Evolutionary conservation across 306 rosid species (phyloP).

Genomic region (Amphicarpaea edgeworthii): DNA sequence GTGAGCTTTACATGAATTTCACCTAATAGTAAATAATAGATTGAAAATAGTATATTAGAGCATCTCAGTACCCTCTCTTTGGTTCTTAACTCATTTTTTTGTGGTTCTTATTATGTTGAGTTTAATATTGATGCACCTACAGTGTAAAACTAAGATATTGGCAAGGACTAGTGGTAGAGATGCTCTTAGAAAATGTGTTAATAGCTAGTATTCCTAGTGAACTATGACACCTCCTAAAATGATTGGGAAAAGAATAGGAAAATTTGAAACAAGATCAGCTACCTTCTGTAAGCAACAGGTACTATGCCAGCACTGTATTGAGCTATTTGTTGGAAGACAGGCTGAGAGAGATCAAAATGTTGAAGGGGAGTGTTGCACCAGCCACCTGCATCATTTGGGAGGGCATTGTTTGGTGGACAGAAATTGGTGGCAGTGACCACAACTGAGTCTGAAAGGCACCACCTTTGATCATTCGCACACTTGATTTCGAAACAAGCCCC

Average conservation of each 20-base stretch:
- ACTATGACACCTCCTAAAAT: not conserved
- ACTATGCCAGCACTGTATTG: slow-evolving; percentile 71
- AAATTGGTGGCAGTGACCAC: slow-evolving; percentile 79
- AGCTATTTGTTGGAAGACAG: slow-evolving; percentile 74
- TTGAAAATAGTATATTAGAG: too few relatives aligned
- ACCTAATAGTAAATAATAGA: too few relatives aligned
- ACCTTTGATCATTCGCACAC: slow-evolving; percentile 62
- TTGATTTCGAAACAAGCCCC: slow-evolving; percentile 76
- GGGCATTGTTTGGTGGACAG: slow-evolving; percentile 78
- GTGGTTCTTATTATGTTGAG: too few relatives aligned
- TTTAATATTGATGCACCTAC: too few relatives aligned
- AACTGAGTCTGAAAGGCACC: slow-evolving; percentile 66
- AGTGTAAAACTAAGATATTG: too few relatives aligned
- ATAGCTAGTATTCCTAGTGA: not conserved
- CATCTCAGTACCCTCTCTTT: too few relatives aligned
- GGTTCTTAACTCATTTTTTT: too few relatives aligned
- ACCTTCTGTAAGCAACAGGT: slow-evolving; percentile 72
- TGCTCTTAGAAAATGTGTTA: not conserved
- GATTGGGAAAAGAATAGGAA: not conserved
- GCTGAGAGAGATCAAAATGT: slow-evolving; percentile 79
- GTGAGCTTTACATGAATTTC: too few relatives aligned
- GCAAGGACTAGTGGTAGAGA: not conserved
- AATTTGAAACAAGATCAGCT: not conserved
- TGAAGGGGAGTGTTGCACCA: slow-evolving; percentile 87
- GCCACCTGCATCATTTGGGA: slow-evolving; percentile 76